phyloP scores from a whole-genome alignment of 768 basidiomycete species.

The Flagelloscypha sp. region DNA sequence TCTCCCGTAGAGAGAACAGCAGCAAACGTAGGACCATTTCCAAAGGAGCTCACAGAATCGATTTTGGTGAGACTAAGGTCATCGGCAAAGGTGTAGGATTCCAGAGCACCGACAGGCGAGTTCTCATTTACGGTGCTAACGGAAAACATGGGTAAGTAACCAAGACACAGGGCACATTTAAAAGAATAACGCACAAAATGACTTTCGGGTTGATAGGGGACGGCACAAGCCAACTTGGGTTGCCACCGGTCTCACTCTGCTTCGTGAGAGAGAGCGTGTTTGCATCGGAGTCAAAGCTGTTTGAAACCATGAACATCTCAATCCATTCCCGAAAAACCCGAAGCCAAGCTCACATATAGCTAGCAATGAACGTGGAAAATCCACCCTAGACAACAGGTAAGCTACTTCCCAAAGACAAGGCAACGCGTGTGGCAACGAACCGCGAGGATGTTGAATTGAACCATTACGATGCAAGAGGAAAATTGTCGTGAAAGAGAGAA shows the following conservation, averaged over 20 bases:
- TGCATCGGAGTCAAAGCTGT: slow-evolving; percentile 44
- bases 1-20: slow-evolving; percentile 44
- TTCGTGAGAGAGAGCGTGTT: slow-evolving; percentile 35
- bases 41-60: slow-evolving; percentile 39
- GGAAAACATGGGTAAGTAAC: neutral
- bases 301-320: slow-evolving; percentile 30
- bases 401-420: no score
- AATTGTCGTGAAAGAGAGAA: no score
- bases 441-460: slow-evolving; percentile 40
- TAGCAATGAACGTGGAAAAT: slow-evolving; percentile 36
- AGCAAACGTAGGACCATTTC: slow-evolving; percentile 42
- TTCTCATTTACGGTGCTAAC: slow-evolving; percentile 48
- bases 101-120: slow-evolving; percentile 30
- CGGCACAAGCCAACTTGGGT: slow-evolving; percentile 51
- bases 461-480: slow-evolving; percentile 23
- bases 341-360: no score
- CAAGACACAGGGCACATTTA: neutral
- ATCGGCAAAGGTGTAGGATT: slow-evolving; percentile 41
- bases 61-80: slow-evolving; percentile 31
- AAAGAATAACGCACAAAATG: slow-evolving; percentile 40
- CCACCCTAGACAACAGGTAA: no score
- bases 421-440: no score
- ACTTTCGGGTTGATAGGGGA: slow-evolving; percentile 47
- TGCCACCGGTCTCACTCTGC: slow-evolving; percentile 37
- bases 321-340: no score